phyloP scores from a whole-genome alignment of 805 yeast species.

The Pichia rugopelliculosa region DNA sequence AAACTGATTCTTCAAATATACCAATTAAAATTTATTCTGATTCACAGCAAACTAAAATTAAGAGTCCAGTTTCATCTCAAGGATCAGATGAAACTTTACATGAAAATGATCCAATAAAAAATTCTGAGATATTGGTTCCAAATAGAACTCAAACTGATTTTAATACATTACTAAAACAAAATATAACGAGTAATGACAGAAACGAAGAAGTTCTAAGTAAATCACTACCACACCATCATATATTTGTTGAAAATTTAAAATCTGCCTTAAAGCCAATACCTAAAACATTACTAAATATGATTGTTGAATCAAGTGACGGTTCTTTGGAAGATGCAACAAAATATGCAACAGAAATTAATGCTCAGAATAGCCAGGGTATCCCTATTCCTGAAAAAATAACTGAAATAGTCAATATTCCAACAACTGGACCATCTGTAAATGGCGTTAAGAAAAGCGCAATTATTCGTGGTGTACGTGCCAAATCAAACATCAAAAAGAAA shows the following conservation, averaged over 20 bases:
- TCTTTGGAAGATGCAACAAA: constrained; percentile 55
- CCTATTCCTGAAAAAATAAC: constrained; percentile 51
- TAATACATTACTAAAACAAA: not conserved
- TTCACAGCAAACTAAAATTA: not conserved
- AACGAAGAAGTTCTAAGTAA: constrained; percentile 9
- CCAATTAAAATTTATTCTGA: constrained; percentile 7
- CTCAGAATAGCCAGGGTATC: constrained; percentile 54
- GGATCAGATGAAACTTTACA: constrained; percentile 6
- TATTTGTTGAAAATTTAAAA: constrained; percentile 21
- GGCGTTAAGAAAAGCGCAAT: constrained; percentile 31
- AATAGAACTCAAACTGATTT: not conserved
- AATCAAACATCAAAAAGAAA: constrained; percentile 4
- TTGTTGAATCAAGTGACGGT: constrained; percentile 60
- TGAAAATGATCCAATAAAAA: not conserved
- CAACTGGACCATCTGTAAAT: constrained; percentile 27
- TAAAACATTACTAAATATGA: constrained; percentile 33
- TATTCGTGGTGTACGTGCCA: constrained; percentile 28
- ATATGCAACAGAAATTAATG: constrained; percentile 62
- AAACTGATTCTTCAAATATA: not conserved
- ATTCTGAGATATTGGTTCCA: not conserved
- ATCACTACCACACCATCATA: constrained; percentile 34
- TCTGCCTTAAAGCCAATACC: constrained; percentile 29
- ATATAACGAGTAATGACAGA: not conserved
- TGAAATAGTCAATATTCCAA: constrained; percentile 55
- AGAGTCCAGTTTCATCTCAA: constrained; percentile 6